Base-by-base conservation (phyloP, 305 asterid species). In the Solanum hybrid region DNA sequence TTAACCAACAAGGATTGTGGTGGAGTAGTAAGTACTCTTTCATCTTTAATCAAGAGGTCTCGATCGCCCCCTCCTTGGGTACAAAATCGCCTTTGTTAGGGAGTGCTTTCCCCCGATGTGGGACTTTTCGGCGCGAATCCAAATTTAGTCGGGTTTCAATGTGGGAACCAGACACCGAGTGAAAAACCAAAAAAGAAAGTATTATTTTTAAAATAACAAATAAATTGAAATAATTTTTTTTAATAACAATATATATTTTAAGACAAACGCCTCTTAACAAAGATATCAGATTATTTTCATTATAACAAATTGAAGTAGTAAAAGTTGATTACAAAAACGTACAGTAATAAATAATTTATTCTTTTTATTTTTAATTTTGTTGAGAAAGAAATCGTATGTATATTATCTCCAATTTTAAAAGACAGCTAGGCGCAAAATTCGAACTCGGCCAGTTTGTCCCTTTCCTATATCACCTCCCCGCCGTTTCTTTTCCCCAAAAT, bases 401-500 rank as follows among this genome's bases (percentile, higher is more conserved):
- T 24, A 64, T 64, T n/a, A 27, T 80, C 51, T 26, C 35, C 45
- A 32, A 32, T 56, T 56, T 56, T 29, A 32, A 37, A 77, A 85
- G 29, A 56, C 73, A 29, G 73, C 4, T 45, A 17, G 40, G 38
- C 27, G 69, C 86, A 40, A 80, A 81, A 42, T 42, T 40, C 86
- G 71, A 81, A 81, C 26, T 81, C 6, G 36, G 7, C 35, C 64
- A 38, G 37, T 82, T 45, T 82, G 11, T 19, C 73, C 85, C 19
- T 82, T 82, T 91, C 92, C 97, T 92, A 93, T 90, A 92, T 94
- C 94, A 88, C 34, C 97, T 95, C 97, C 95, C 95, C 97, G 94
- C 99, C 99, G 92, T 96, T 94, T 94, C 96, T 94, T 93, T 94
- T 87, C 24, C 72, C 93, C 90, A 15, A 92, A 90, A 91, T 90